Evolutionary conservation across 164 flowering plant species (phyloP).

Genomic region (Aristolochia californica): DNA sequence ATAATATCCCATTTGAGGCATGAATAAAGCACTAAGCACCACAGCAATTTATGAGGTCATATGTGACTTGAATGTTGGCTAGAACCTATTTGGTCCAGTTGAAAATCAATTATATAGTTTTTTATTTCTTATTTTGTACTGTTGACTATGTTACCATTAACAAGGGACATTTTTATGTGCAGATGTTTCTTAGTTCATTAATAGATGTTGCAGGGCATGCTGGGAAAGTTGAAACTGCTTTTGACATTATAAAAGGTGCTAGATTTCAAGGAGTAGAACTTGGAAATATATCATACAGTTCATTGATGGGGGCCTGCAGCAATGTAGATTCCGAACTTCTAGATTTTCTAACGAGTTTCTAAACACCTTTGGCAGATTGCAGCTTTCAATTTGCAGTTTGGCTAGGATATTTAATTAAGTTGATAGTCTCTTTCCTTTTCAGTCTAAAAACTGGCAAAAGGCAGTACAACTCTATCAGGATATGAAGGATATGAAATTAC

Average conservation of each 20-base stretch:
- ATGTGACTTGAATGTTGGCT: too few relatives aligned
- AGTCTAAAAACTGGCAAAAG: slow-evolving; percentile 82
- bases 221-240: slow-evolving; percentile 73
- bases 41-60: too few relatives aligned
- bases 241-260: slow-evolving; percentile 52
- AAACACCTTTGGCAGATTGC: not conserved
- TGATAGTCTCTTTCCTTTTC: slow-evolving; percentile 9
- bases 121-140: too few relatives aligned
- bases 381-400: not conserved
- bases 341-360: not conserved
- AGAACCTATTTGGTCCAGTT: too few relatives aligned
- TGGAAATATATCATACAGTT: slow-evolving; percentile 74
- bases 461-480: slow-evolving; percentile 74
- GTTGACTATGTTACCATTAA: not conserved
- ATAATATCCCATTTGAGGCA: too few relatives aligned
- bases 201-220: slow-evolving; percentile 95
- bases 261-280: slow-evolving; percentile 35
- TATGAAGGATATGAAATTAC: slow-evolving; percentile 47
- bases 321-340: slow-evolving; percentile 33
- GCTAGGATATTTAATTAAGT: not conserved
- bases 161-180: slow-evolving; percentile 15
- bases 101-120: too few relatives aligned
- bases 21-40: too few relatives aligned
- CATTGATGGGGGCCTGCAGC: slow-evolving; percentile 97
- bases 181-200: slow-evolving; percentile 89